Evolutionary conservation across 2,329 filamentous ascomycete genomes (phyloP).

Genomic region (Penicillium sp.): DNA sequence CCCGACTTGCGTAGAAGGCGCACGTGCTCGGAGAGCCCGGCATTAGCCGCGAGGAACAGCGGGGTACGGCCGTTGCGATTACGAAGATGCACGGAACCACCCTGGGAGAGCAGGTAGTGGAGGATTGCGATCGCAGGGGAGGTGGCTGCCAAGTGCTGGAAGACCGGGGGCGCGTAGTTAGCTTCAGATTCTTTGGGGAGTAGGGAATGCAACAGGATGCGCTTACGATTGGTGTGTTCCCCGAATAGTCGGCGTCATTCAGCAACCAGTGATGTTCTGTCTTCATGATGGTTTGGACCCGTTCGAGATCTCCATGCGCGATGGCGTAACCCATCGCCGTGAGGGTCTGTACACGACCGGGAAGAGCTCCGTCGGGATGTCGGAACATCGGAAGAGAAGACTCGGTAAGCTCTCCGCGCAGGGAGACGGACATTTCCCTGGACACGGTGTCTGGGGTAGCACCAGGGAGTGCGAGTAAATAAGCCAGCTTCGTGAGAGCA

Average conservation of each 20-base stretch:
- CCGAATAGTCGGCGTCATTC: slow-evolving; percentile 75
- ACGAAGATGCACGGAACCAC: slow-evolving; percentile 59
- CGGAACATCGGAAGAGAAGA: slow-evolving; percentile 69
- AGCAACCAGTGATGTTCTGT: slow-evolving; percentile 66
- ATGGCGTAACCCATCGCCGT: slow-evolving; percentile 79
- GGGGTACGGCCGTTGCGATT: slow-evolving; percentile 59
- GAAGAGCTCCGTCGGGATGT: slow-evolving; percentile 63
- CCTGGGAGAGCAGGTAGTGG: slow-evolving; percentile 55
- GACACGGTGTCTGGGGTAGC: slow-evolving; percentile 66
- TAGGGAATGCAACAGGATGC: neutral
- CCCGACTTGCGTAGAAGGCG: slow-evolving; percentile 54
- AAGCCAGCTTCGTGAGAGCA: slow-evolving; percentile 85
- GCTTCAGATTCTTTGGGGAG: neutral
- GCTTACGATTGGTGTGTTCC: slow-evolving; percentile 63
- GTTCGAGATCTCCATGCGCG: slow-evolving; percentile 64
- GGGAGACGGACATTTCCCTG: slow-evolving; percentile 67
- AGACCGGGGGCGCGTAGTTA: neutral
- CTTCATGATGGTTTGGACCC: slow-evolving; percentile 66
- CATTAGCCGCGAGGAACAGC: slow-evolving; percentile 58
- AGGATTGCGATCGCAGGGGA: slow-evolving; percentile 56
- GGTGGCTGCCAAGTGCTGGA: slow-evolving; percentile 56
- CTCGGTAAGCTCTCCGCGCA: slow-evolving; percentile 85
- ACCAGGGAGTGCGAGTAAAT: slow-evolving; percentile 69
- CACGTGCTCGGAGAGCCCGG: slow-evolving; percentile 55
- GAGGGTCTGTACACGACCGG: slow-evolving; percentile 62